A percentile compares a stretch with the other conserved stretches of the same genome.
Conservation (phyloP, 106 monocot genomes). For the Narthecium ossifragum region DNA sequence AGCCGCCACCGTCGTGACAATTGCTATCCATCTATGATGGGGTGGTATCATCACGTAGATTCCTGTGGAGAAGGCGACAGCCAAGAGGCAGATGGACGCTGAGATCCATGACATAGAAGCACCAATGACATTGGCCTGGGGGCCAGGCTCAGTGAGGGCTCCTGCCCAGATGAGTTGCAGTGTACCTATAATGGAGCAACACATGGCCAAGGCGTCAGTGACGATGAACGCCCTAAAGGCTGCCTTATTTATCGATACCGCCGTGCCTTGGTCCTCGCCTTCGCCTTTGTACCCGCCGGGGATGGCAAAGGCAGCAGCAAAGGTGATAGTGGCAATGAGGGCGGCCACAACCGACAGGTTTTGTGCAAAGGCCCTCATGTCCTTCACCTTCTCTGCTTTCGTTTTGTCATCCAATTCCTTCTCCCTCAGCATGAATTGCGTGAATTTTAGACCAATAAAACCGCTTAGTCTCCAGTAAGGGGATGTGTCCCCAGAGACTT, state of each 20-base stretch:
- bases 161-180: constrained; percentile 36
- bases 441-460: too few species aligned
- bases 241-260: constrained; percentile 7
- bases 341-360: too few species aligned
- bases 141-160: constrained; percentile 20
- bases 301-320: constrained; percentile 36
- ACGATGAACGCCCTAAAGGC: constrained; percentile 33
- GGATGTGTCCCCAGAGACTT: too few species aligned
- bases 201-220: constrained; percentile 33
- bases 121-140: constrained; percentile 23
- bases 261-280: constrained; percentile 2
- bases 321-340: constrained; percentile 37
- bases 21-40: constrained; percentile 8
- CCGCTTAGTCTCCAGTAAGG: too few species aligned
- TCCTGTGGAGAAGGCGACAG: constrained; percentile 24
- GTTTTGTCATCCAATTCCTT: too few species aligned
- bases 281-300: constrained; percentile 39
- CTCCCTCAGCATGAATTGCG: too few species aligned
- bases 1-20: constrained; percentile 6
- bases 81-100: constrained; percentile 27
- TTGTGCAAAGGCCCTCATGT: too few species aligned
- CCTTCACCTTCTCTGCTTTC: too few species aligned
- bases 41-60: constrained; percentile 17
- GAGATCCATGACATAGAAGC: constrained; percentile 22
- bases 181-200: constrained; percentile 31